phyloP scores from a whole-genome alignment of 1,284 basidiomycete genomes.

The Leccinum fallax region DNA sequence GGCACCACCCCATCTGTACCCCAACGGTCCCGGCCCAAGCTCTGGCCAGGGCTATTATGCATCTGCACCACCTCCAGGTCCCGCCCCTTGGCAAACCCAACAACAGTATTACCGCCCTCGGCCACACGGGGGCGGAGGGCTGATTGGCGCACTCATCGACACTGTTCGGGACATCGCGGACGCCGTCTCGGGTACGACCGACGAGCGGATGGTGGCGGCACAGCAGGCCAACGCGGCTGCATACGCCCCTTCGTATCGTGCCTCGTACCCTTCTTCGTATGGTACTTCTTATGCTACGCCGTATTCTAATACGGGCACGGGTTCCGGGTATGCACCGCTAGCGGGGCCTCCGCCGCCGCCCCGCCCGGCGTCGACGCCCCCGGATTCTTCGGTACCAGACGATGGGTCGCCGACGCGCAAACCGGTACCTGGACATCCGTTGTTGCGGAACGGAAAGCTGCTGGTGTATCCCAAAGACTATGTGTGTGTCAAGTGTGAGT shows the following conservation, averaged over 20 bases:
- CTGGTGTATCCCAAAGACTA: constrained; percentile 68
- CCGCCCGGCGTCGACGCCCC: constrained; percentile 20
- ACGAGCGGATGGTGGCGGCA: constrained; percentile 16
- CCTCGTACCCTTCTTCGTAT: neutral
- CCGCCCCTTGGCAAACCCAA: constrained; percentile 22
- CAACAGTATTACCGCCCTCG: constrained; percentile 18
- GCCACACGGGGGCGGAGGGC: constrained; percentile 22
- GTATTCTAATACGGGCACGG: neutral
- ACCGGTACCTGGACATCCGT: constrained; percentile 65
- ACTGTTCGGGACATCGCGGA: constrained; percentile 34
- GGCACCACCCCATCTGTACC: neutral
- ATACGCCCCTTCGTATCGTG: constrained; percentile 24
- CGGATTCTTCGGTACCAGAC: constrained; percentile 33
- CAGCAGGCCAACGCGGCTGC: constrained; percentile 19
- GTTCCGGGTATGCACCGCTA: constrained; percentile 26
- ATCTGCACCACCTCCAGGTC: neutral
- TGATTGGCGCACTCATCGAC: constrained; percentile 31
- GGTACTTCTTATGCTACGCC: neutral
- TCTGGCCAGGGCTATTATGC: neutral
- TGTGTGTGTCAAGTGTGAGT: constrained; percentile 65
- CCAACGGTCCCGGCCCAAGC: neutral
- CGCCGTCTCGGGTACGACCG: constrained; percentile 25
- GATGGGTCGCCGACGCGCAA: constrained; percentile 61
- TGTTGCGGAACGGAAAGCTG: constrained; percentile 58
- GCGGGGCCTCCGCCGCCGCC: constrained; percentile 20